A percentile compares a stretch with the other conserved stretches of the same genome.
phyloP scores from a whole-genome alignment of 1,284 basidiomycete genomes.

The Malassezia cuniculi region DNA sequence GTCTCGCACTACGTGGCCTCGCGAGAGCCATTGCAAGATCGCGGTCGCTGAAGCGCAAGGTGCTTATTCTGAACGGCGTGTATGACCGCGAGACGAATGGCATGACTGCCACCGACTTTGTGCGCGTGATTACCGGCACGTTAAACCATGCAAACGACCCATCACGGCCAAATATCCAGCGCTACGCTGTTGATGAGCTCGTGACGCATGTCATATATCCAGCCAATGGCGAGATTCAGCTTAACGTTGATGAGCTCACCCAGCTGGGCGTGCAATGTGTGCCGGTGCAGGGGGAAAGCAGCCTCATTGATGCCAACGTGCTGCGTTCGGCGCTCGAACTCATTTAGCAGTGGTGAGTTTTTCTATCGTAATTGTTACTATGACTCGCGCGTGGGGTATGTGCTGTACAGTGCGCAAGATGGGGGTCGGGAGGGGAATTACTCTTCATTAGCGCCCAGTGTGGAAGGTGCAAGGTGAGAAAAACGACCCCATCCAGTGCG shows the following conservation, averaged over 20 bases:
- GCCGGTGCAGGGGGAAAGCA: too few relatives aligned
- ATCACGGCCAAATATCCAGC: neutral
- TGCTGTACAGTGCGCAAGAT: too few relatives aligned
- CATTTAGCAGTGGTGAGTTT: too few relatives aligned
- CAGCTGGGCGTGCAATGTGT: conserved; percentile 14
- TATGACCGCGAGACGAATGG: conserved; percentile 84
- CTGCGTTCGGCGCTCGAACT: too few relatives aligned
- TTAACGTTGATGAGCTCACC: conserved; percentile 8
- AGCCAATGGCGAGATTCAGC: conserved; percentile 46
- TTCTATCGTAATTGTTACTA: too few relatives aligned
- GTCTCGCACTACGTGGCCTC: conserved; percentile 70
- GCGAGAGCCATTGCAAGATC: conserved; percentile 67
- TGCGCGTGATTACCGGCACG: conserved; percentile 59
- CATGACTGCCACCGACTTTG: conserved; percentile 72
- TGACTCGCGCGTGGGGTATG: too few relatives aligned
- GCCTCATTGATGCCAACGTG: too few relatives aligned
- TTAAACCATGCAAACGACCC: conserved; percentile 50
- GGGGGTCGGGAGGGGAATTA: too few relatives aligned
- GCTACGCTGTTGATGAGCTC: conserved; percentile 36
- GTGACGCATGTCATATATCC: conserved; percentile 74
- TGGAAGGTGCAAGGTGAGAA: too few relatives aligned
- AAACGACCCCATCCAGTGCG: conserved; percentile 7
- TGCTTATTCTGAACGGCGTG: conserved; percentile 69
- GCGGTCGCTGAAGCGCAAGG: conserved; percentile 59
- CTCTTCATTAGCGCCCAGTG: too few relatives aligned